Base-by-base conservation (phyloP, 805 yeast genomes). In the Yamadazyma akitaensis region DNA sequence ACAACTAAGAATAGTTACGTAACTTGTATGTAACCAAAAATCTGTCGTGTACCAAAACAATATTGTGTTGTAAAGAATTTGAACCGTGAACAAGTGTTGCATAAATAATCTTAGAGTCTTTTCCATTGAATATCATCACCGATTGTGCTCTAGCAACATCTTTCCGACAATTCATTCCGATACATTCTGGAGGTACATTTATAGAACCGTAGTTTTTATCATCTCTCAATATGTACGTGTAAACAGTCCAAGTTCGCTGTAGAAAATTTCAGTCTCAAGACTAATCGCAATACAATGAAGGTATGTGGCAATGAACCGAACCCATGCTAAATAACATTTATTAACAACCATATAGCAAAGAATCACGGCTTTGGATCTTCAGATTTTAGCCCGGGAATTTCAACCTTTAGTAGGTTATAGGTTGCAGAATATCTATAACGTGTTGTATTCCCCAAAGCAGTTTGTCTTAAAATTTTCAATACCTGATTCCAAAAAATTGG, bases 341-440 rank as follows among this genome's bases (percentile, higher is more conserved):
- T 50, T 43, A 44, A 49, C 50, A 38, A 16, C 10, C 17, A 16
- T 7, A 30, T 37, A 91, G 83, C 97, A 92, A 76, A 77, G 97
- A 68, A 79, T 90, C 46, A 84, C 91, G 5, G 84, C 96, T 2
- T 70, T 92, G 48, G 98, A 92, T 64, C 74, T 92, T 38, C 84
- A 82, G 61, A 70, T 89, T 44, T 66, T 91, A 25, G 73, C 84
- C 1, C 67, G 75, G 17, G 98, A 92, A 63, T 74, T 91, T 37
- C 75, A 74, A 43, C 68, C 75, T 40, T 55, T 91, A 30, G 72
- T 77, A 50, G 82, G 84, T 43, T 84, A 82, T 59, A 69, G 97
- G 51, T 70, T 92, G 48, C 90, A 84, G 53, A 92, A 92, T 64
- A 84, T 92, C 45, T 91, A 92, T 65, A 90, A 89, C 60, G 75